Evolutionary conservation across 768 basidiomycete species (phyloP).

Genomic region (Termitomyces eurrhizus): DNA sequence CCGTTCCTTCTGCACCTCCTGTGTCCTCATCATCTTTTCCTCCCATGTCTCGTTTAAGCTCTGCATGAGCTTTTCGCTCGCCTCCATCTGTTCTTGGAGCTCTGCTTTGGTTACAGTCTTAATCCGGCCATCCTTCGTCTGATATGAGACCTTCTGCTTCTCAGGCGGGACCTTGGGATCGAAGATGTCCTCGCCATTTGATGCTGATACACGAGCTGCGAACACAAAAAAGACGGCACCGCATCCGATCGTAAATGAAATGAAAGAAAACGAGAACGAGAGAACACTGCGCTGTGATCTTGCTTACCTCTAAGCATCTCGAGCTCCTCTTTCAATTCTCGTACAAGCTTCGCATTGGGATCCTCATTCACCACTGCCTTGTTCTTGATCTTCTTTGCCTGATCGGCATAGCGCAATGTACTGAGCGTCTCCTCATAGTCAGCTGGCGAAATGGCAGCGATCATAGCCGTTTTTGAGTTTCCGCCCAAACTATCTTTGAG

Average conservation of each 20-base stretch:
- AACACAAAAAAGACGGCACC: slow-evolving; percentile 10
- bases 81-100: slow-evolving; percentile 94
- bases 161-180: slow-evolving; percentile 90
- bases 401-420: slow-evolving; percentile 96
- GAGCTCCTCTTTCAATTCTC: slow-evolving; percentile 98
- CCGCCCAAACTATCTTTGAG: slow-evolving; percentile 97
- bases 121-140: slow-evolving; percentile 88
- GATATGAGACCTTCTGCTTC: slow-evolving; percentile 93
- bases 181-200: slow-evolving; percentile 67
- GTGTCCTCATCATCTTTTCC: slow-evolving; percentile 85
- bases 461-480: slow-evolving; percentile 99
- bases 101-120: slow-evolving; percentile 97
- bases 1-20: slow-evolving; percentile 93
- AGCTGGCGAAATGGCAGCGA: slow-evolving; percentile 97
- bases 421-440: slow-evolving; percentile 98
- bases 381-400: slow-evolving; percentile 99
- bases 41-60: slow-evolving; percentile 96
- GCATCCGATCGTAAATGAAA: slow-evolving; percentile 13
- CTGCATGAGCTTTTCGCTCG: slow-evolving; percentile 94
- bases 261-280: slow-evolving; percentile 1
- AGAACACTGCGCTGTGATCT: slow-evolving; percentile 27
- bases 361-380: slow-evolving; percentile 99
- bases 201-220: slow-evolving; percentile 70
- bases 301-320: slow-evolving; percentile 77
- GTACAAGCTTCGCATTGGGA: slow-evolving; percentile 97